These are phyloP conservation scores for Nigrospora sphaerica DNA, from an alignment of 2,329 filamentous ascomycete genomes.

Conservation along the genomic window DNA sequence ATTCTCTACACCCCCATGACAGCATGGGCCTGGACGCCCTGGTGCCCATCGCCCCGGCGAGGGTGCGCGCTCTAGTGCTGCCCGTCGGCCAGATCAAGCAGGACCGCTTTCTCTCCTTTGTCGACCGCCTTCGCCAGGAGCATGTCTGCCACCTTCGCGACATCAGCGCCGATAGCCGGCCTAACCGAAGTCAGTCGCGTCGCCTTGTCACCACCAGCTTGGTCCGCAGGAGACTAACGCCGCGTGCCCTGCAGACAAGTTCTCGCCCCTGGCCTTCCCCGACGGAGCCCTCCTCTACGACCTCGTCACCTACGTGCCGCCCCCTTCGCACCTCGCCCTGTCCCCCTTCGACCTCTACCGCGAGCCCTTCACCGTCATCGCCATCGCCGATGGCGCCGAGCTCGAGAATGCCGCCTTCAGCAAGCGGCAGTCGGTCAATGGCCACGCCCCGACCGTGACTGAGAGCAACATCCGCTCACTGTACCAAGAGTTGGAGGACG, in stretches of 20 bases:
- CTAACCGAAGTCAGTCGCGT: slow-evolving; percentile 67
- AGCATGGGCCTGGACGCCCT: slow-evolving; percentile 85
- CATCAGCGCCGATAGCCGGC: slow-evolving; percentile 75
- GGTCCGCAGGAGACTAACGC: background rate
- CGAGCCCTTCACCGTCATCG: slow-evolving; percentile 76
- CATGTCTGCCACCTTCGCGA: slow-evolving; percentile 80
- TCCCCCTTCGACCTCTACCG: slow-evolving; percentile 88
- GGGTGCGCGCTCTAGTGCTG: slow-evolving; percentile 79
- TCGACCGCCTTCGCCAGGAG: slow-evolving; percentile 70
- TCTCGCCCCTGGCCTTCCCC: slow-evolving; percentile 84
- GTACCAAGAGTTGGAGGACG: slow-evolving; percentile 61
- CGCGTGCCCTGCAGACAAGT: slow-evolving; percentile 60
- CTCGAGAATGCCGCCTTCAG: slow-evolving; percentile 47
- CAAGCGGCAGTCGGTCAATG: slow-evolving; percentile 46
- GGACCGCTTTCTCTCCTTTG: slow-evolving; percentile 71
- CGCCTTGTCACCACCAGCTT: background rate
- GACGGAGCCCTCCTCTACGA: slow-evolving; percentile 84
- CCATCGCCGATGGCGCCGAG: slow-evolving; percentile 75
- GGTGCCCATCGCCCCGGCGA: slow-evolving; percentile 84
- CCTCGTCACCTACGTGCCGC: slow-evolving; percentile 70
- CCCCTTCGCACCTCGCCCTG: slow-evolving; percentile 70
- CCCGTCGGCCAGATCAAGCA: slow-evolving; percentile 82
- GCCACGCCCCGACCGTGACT: slow-evolving; percentile 38
- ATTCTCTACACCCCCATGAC: slow-evolving; percentile 29
- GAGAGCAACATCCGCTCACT: slow-evolving; percentile 53